Percentiles rank a stretch among this genome's conserved stretches.
Conservation (phyloP, 1,284 basidiomycete species). For the Marasmius oreades region DNA sequence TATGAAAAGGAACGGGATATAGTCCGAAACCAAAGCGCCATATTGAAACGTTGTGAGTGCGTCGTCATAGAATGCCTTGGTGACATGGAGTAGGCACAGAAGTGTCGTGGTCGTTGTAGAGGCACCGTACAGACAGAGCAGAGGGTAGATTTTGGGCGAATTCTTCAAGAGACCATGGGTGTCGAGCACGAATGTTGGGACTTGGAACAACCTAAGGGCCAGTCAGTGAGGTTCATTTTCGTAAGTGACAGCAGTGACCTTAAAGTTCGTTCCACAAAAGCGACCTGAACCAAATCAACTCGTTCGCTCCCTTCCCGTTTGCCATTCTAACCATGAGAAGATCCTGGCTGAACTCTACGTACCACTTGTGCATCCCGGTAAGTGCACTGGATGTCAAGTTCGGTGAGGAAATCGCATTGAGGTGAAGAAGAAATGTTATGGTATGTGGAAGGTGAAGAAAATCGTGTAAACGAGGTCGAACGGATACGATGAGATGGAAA, state of each 20-base stretch:
- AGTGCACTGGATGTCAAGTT: slow-evolving; percentile 44
- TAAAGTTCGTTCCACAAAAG: slow-evolving; percentile 32
- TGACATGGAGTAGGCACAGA: slow-evolving; percentile 61
- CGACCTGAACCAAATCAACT: slow-evolving; percentile 63
- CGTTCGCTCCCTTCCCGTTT: slow-evolving; percentile 36
- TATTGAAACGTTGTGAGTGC: slow-evolving; percentile 43
- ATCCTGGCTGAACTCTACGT: slow-evolving; percentile 53
- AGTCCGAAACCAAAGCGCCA: slow-evolving; percentile 60
- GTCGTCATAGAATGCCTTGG: slow-evolving; percentile 33
- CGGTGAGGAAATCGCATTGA: slow-evolving; percentile 63
- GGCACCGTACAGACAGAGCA: slow-evolving; percentile 71
- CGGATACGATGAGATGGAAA: slow-evolving; percentile 53
- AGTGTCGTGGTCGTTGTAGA: slow-evolving; percentile 76
- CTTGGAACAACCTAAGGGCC: slow-evolving; percentile 72
- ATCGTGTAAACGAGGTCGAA: slow-evolving; percentile 60
- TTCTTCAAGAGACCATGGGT: slow-evolving; percentile 64
- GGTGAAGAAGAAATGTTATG: slow-evolving; percentile 60
- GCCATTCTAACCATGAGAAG: slow-evolving; percentile 57
- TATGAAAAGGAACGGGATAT: slow-evolving; percentile 73
- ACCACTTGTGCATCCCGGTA: slow-evolving; percentile 38
- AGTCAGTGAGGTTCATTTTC: too few species aligned
- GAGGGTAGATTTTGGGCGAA: slow-evolving; percentile 45
- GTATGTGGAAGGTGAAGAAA: slow-evolving; percentile 67
- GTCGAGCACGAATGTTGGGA: slow-evolving; percentile 74
- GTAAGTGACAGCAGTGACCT: background rate